Conservation (phyloP, 331 rosid species). For the Acacia concinna region DNA sequence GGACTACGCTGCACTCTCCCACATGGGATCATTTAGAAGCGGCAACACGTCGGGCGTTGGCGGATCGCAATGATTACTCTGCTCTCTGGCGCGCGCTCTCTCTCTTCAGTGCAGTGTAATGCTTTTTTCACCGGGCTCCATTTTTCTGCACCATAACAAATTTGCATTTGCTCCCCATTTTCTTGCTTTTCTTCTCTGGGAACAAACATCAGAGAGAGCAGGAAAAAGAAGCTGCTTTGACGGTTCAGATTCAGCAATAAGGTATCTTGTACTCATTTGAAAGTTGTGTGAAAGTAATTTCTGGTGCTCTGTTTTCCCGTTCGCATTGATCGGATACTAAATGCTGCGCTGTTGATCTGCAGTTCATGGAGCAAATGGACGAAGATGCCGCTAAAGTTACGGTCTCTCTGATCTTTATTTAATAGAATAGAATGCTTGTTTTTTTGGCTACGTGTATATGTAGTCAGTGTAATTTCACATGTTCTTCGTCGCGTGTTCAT, state of each 20-base stretch:
- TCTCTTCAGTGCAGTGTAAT: neutral
- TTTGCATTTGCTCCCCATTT: conserved; percentile 26
- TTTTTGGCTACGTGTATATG: neutral
- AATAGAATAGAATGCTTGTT: neutral
- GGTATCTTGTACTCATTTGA: neutral
- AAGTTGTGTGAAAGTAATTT: neutral
- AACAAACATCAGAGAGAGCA: neutral
- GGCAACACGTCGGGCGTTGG: neutral
- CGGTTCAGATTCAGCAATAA: neutral
- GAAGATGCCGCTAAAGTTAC: conserved; percentile 34
- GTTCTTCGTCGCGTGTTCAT: neutral
- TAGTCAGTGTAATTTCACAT: neutral
- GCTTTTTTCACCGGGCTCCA: neutral
- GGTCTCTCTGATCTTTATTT: conserved; percentile 25
- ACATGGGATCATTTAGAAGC: neutral
- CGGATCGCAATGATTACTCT: neutral
- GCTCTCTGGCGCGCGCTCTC: neutral
- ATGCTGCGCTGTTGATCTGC: neutral
- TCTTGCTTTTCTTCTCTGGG: conserved; percentile 7
- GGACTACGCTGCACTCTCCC: neutral
- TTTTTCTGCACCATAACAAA: conserved; percentile 20
- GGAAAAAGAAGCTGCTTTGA: neutral
- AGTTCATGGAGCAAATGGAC: conserved; percentile 37
- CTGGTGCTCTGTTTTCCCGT: neutral
- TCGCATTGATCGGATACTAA: neutral